phyloP scores from a whole-genome alignment of 495 filamentous ascomycete genomes.

The Umbilicaria muhlenbergii region DNA sequence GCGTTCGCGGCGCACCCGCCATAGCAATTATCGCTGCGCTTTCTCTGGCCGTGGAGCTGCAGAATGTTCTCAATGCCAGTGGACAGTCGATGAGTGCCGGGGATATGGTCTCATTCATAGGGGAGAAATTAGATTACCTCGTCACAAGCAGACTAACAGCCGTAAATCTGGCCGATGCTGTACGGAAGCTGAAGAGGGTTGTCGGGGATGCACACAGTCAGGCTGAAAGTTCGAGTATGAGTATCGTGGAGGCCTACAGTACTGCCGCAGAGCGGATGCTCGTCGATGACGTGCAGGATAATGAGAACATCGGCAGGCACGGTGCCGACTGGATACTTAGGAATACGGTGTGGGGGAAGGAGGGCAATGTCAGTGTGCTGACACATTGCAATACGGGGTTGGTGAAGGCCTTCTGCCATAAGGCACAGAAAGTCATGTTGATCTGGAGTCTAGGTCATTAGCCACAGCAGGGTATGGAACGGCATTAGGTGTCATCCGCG shows the following conservation, averaged over 20 bases:
- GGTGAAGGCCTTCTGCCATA: constrained; percentile 8
- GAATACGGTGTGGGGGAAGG: constrained; percentile 19
- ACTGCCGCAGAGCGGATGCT: constrained; percentile 72
- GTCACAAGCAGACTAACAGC: constrained; percentile 80
- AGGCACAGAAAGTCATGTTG: constrained; percentile 1
- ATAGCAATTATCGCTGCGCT: constrained; percentile 95
- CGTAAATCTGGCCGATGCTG: constrained; percentile 86
- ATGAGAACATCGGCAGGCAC: constrained; percentile 64
- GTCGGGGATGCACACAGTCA: constrained; percentile 25
- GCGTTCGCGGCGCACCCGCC: constrained; percentile 83
- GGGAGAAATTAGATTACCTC: constrained; percentile 64
- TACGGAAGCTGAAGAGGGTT: constrained; percentile 52
- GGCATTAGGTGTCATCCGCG: constrained; percentile 83
- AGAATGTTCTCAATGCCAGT: constrained; percentile 10
- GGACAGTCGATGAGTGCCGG: constrained; percentile 22
- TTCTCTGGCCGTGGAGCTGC: constrained; percentile 50
- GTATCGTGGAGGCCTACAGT: constrained; percentile 51
- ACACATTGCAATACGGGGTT: constrained; percentile 97
- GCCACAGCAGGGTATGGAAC: constrained; percentile 95
- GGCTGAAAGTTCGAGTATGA: constrained; percentile 23
- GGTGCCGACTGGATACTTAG: constrained; percentile 70
- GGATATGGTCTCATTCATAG: constrained; percentile 51
- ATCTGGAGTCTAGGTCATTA: constrained; percentile 43
- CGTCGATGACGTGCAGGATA: constrained; percentile 71
- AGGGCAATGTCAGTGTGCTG: constrained; percentile 49